These are phyloP conservation scores for Sporothrix schenckii DNA, from an alignment of 2,329 filamentous ascomycete genomes.

Conservation along the genomic window DNA sequence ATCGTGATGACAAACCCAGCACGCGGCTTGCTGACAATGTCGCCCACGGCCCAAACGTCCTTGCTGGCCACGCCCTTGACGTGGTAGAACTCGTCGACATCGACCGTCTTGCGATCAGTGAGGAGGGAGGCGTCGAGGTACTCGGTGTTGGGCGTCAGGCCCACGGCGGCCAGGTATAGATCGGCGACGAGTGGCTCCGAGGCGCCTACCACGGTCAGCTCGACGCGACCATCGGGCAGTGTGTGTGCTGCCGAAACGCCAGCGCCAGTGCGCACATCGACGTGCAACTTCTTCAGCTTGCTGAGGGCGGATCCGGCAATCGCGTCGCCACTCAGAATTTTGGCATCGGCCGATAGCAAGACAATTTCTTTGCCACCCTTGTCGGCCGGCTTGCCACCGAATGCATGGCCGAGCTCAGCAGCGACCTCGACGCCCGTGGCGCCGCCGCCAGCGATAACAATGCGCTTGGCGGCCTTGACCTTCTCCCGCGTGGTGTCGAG, in stretches of 20 bases:
- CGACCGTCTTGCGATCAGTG: slow-evolving; percentile 49
- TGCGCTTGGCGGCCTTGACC: slow-evolving; percentile 52
- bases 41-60: slow-evolving; percentile 57
- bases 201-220: slow-evolving; percentile 50
- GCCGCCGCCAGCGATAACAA: slow-evolving; percentile 61
- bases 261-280: slow-evolving; percentile 51
- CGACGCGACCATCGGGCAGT: slow-evolving; percentile 50
- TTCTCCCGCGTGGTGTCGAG: slow-evolving; percentile 49
- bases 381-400: slow-evolving; percentile 39
- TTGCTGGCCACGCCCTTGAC: slow-evolving; percentile 48
- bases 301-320: slow-evolving; percentile 46
- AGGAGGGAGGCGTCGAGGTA: slow-evolving; percentile 54
- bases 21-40: slow-evolving; percentile 55
- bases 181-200: slow-evolving; percentile 57
- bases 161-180: slow-evolving; percentile 56
- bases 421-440: slow-evolving; percentile 60
- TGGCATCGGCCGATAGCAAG: slow-evolving; percentile 50
- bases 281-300: slow-evolving; percentile 58
- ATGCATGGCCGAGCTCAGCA: slow-evolving; percentile 58
- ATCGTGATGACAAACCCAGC: slow-evolving; percentile 50
- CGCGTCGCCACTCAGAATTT: slow-evolving; percentile 53
- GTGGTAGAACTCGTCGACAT: slow-evolving; percentile 57
- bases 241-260: slow-evolving; percentile 46
- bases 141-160: slow-evolving; percentile 58
- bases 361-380: slow-evolving; percentile 49